phyloP scores from a whole-genome alignment of 202 grass and related monocot genomes.

The Zoysia matrella region DNA sequence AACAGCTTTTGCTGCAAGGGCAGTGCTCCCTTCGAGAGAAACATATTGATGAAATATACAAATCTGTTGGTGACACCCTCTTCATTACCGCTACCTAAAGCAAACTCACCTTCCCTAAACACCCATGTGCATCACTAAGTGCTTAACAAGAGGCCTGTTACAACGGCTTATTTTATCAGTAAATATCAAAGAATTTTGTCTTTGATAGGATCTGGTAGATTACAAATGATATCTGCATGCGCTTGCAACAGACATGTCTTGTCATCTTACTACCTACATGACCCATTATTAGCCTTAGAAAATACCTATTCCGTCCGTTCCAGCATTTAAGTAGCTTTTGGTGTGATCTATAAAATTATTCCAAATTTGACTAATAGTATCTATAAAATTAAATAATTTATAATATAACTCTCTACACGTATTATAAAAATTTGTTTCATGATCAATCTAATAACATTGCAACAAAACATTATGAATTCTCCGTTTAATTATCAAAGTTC shows the following conservation, averaged over 20 bases:
- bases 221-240: constrained; percentile 51
- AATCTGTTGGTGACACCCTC: constrained; percentile 27
- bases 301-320: neutral
- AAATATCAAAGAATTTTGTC: constrained; percentile 52
- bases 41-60: constrained; percentile 26
- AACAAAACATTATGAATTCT: too few species aligned
- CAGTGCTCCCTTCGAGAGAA: too few species aligned
- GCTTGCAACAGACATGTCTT: constrained; percentile 6
- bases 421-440: too few species aligned
- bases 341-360: too few species aligned
- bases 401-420: too few species aligned
- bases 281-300: constrained; percentile 25
- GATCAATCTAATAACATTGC: too few species aligned
- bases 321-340: too few species aligned
- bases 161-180: constrained; percentile 52
- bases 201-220: constrained; percentile 49
- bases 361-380: too few species aligned
- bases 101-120: constrained; percentile 44
- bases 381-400: too few species aligned
- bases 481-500: too few species aligned
- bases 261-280: constrained; percentile 18
- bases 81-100: constrained; percentile 31
- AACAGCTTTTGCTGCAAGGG: too few species aligned
- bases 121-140: constrained; percentile 56
- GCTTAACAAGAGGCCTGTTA: constrained; percentile 54